Percentiles rank a stretch among this genome's conserved stretches.
Evolutionary conservation across 2,329 filamentous ascomycete species (phyloP).

Genomic region (Pseudogymnoascus sp.): DNA sequence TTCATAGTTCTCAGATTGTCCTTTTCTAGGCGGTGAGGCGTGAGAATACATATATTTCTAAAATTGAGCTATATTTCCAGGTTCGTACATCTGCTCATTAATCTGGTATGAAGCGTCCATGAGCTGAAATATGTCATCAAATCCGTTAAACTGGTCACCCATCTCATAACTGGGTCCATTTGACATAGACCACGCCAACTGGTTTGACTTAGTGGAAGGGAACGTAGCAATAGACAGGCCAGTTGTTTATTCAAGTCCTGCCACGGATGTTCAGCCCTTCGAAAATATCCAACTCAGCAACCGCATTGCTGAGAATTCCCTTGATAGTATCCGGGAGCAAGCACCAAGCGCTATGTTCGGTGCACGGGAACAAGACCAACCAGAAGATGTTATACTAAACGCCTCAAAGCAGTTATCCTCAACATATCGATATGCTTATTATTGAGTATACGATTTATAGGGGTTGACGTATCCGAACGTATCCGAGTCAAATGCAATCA

Average conservation of each 20-base stretch:
- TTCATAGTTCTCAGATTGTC: too few relatives aligned
- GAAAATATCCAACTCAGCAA: background rate
- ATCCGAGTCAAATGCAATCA: too few relatives aligned
- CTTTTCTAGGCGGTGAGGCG: too few relatives aligned
- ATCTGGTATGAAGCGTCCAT: slow-evolving; percentile 19
- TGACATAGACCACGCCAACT: background rate
- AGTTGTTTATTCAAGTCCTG: background rate
- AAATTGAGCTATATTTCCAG: background rate
- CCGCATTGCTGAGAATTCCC: background rate
- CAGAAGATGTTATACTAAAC: background rate
- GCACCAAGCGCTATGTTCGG: background rate
- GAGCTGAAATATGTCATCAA: slow-evolving; percentile 17
- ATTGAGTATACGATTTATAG: background rate
- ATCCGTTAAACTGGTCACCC: background rate
- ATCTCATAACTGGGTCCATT: background rate
- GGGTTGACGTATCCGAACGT: background rate
- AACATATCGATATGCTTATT: background rate
- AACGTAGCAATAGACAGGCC: background rate
- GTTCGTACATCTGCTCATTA: slow-evolving; percentile 12
- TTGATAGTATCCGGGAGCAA: background rate
- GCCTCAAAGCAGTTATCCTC: background rate
- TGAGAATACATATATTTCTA: background rate
- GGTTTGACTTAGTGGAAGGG: background rate
- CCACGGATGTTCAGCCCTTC: background rate
- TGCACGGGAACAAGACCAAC: background rate